phyloP scores from a whole-genome alignment of 2,329 filamentous ascomycete genomes.

The Trichoderma aggressivum region DNA sequence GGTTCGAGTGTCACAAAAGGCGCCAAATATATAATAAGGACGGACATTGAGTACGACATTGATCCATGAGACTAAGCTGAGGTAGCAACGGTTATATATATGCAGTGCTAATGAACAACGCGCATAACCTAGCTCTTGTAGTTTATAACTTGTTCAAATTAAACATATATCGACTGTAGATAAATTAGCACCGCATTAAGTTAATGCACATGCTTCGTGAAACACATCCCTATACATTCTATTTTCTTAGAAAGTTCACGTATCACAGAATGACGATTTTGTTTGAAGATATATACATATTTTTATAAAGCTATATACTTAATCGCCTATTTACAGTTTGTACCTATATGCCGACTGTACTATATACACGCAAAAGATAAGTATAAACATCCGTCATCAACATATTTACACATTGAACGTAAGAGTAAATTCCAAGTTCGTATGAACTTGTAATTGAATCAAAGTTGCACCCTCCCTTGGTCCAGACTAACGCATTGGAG shows the following conservation, averaged over 20 bases:
- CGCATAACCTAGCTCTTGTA: too few relatives aligned
- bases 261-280: background rate
- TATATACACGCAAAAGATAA: too few relatives aligned
- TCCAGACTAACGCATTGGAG: background rate
- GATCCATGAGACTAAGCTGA: constrained; percentile 23
- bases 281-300: background rate
- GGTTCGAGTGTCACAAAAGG: constrained; percentile 67
- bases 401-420: background rate
- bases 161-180: too few relatives aligned
- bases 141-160: too few relatives aligned
- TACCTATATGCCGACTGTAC: background rate
- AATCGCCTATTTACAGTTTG: background rate
- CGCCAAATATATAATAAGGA: constrained; percentile 66
- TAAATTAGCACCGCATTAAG: too few relatives aligned
- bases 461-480: background rate
- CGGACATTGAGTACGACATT: constrained; percentile 69
- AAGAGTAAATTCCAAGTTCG: background rate
- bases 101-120: too few relatives aligned
- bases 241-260: background rate
- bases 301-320: background rate
- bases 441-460: background rate
- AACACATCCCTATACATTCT: background rate
- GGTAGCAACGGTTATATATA: background rate
- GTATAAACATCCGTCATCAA: background rate
- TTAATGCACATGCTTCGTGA: too few relatives aligned